Conservation (phyloP, 768 basidiomycete species). For the Boletellus ananiceps region DNA sequence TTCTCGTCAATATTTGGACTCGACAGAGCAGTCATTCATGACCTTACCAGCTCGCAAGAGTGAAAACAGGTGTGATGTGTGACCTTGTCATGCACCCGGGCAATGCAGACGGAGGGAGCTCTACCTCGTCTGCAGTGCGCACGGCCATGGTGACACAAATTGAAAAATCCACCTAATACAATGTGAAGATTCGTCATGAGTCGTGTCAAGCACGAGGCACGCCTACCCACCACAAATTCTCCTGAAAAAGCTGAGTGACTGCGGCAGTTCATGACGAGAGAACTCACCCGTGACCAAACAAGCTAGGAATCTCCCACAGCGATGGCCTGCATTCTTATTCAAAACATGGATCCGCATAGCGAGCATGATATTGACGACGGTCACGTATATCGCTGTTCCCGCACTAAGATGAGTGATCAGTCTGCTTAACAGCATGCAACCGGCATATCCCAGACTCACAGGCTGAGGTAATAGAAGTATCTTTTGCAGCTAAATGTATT, state of each 20-base stretch:
- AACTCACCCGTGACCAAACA: constrained; percentile 17
- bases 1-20: background rate
- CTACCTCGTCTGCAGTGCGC: constrained; percentile 7
- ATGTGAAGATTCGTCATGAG: background rate
- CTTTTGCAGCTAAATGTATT: constrained; percentile 16
- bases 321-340: background rate
- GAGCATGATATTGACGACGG: constrained; percentile 20
- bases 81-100: constrained; percentile 13
- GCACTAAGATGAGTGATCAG: constrained; percentile 8
- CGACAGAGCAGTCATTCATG: background rate
- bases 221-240: constrained; percentile 16
- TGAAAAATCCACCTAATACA: constrained; percentile 15
- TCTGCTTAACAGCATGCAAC: background rate
- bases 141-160: constrained; percentile 12
- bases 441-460: constrained; percentile 7
- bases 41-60: constrained; percentile 21
- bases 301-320: constrained; percentile 2
- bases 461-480: constrained; percentile 20
- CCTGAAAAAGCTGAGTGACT: constrained; percentile 1
- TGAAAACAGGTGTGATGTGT: constrained; percentile 11
- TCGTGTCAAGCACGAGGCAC: background rate
- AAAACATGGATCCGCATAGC: constrained; percentile 18
- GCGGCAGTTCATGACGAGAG: background rate
- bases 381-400: constrained; percentile 16
- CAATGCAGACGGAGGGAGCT: constrained; percentile 16